Evolutionary conservation across 2,329 filamentous ascomycete species (phyloP), one percentile per base, ranked within the genome.

Genomic region (Venturia oleaginea): DNA sequence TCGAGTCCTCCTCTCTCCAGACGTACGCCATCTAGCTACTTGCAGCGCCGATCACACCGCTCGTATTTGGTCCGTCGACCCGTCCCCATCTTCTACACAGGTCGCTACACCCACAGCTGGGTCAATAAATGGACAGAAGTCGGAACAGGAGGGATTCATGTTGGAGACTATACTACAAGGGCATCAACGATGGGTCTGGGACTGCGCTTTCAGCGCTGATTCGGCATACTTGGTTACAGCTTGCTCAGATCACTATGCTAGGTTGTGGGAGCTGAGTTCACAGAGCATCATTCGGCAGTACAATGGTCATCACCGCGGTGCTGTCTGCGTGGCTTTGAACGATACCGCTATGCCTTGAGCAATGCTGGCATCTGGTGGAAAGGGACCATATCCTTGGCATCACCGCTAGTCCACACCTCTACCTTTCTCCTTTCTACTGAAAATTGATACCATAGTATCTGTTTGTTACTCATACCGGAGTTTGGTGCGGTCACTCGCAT

Each of bases 161-260:
- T 84, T 96, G 24, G 90, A 96, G 76, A 92, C 91, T 2, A 95
- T 91, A 1, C 84, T 97, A 1, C 89, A 89, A 27, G 91, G 90
- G 64, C 92, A 97, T 76, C 92, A 97, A 77, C 87, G 92, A 63
- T 97, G 92, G 92, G 92, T 97, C 0, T 97, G 92, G 92, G 92
- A 97, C 75, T 97, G 92, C 72, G 92, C 92, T 0, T 97, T 97
- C 77, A 93, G 89, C 67, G 92, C 92, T 32, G 92, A 97, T 74
- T 92, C 88, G 40, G 92, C 92, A 0, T 97, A 97, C 72, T 81
- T 97, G 7, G 92, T 97, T 15, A 97, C 92, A 0, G 92, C 92
- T 5, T 96, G 91, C 74, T 93, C 89, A 51, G 92, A 97, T 73
- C 92, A 97, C 75, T 97, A 96, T 73, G 92, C 92, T 2, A 83